Evolutionary conservation across 2,329 filamentous ascomycete species (phyloP).

Genomic region (Hortaea sp.): DNA sequence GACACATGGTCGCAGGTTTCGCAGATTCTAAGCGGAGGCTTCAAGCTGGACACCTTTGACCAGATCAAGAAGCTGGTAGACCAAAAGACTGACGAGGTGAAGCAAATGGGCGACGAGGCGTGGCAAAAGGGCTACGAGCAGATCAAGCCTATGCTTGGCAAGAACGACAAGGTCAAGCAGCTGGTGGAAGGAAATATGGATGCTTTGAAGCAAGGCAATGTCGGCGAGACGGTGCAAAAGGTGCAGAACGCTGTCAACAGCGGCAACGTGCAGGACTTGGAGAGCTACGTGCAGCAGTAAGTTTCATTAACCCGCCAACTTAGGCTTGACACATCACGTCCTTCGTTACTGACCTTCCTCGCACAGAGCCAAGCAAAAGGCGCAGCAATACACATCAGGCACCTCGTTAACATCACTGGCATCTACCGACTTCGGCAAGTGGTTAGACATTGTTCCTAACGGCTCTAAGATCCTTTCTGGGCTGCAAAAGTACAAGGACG

Average conservation of each 20-base stretch:
- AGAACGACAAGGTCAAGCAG: conserved; percentile 66
- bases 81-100: conserved; percentile 58
- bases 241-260: conserved; percentile 52
- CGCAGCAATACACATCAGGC: conserved; percentile 34
- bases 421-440: conserved; percentile 41
- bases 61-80: conserved; percentile 53
- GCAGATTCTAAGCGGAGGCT: conserved; percentile 52
- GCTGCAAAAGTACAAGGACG: conserved; percentile 52
- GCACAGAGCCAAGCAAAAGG: conserved; percentile 43
- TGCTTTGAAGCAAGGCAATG: conserved; percentile 56
- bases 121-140: conserved; percentile 59
- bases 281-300: conserved; percentile 49
- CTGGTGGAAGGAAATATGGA: conserved; percentile 62
- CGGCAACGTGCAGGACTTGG: conserved; percentile 49
- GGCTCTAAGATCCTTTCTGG: conserved; percentile 56
- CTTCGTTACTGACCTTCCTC: background rate
- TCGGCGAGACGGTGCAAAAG: conserved; percentile 52
- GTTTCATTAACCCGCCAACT: conserved; percentile 3
- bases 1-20: conserved; percentile 59
- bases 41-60: conserved; percentile 45
- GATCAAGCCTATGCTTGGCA: conserved; percentile 62
- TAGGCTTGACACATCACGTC: background rate
- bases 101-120: conserved; percentile 59
- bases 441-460: conserved; percentile 55
- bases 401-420: conserved; percentile 13